These are phyloP conservation scores for Beauveria bassiana DNA, from an alignment of 2,329 filamentous ascomycete species.

Conservation along the genomic window DNA sequence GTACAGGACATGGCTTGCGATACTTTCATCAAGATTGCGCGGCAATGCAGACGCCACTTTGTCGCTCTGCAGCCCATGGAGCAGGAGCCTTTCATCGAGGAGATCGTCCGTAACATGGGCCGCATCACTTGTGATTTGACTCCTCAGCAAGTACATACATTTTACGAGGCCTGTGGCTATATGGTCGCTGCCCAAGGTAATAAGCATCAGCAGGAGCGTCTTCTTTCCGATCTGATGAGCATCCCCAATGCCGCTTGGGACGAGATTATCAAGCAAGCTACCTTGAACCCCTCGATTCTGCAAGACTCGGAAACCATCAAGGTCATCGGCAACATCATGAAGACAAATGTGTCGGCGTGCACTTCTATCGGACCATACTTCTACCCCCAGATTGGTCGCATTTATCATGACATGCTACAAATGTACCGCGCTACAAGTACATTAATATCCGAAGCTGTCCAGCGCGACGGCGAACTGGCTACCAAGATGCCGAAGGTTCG, in stretches of 20 bases:
- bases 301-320: conserved; percentile 96
- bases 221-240: conserved; percentile 87
- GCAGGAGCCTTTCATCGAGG: conserved; percentile 93
- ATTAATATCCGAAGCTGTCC: conserved; percentile 89
- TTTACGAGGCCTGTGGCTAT: conserved; percentile 97
- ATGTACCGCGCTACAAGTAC: conserved; percentile 98
- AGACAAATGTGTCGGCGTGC: conserved; percentile 98
- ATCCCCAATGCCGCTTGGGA: conserved; percentile 94
- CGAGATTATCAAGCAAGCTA: conserved; percentile 82
- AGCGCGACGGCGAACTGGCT: conserved; percentile 79
- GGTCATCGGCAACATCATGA: conserved; percentile 99
- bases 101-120: conserved; percentile 91
- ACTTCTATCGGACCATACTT: conserved; percentile 95
- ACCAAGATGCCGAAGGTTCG: conserved; percentile 97
- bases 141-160: conserved; percentile 96
- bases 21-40: conserved; percentile 99
- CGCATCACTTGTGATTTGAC: conserved; percentile 94
- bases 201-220: conserved; percentile 83
- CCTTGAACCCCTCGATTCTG: conserved; percentile 74
- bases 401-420: conserved; percentile 96
- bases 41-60: conserved; percentile 95
- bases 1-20: conserved; percentile 99
- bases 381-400: conserved; percentile 93
- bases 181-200: conserved; percentile 99
- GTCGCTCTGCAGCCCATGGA: conserved; percentile 93